Base-by-base conservation (phyloP, 768 basidiomycete genomes). In the Hericium erinaceus region DNA sequence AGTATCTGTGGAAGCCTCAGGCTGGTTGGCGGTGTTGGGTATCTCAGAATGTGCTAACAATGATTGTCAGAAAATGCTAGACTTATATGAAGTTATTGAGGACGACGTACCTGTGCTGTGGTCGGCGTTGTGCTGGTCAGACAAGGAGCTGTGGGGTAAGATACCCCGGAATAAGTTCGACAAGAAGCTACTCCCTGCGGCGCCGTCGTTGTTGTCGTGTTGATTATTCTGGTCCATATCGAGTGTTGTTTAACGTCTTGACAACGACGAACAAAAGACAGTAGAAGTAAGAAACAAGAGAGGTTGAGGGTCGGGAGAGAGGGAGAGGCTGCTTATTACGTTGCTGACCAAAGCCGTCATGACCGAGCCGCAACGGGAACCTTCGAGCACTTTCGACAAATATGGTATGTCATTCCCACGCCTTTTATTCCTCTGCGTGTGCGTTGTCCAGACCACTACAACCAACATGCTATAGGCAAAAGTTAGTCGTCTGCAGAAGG, bases 121-220 rank as follows among this genome's bases (percentile, higher is more conserved):
- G 33, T 33, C 9, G 8, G 33, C 33, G 9, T 33, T 33, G 33
- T 33, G 6, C 33, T 33, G 33, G 33, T 33, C 33, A 33, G 33
- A 33, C 83, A 24, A 87, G 70, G 58, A 80, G 80, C 53, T 79
- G 76, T 0, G 81, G 77, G 59, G 87, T 87, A 28, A 80, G 69
- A 2, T 85, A 84, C 85, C 85, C 44, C 44, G 44, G 7, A 46
- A 18, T 9, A 46, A 16, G 44, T 46, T 46, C 8, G n/a, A 20
- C 10, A 46, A 46, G 16, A 46, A 46, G 44, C 44, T 20, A 20
- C 44, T 18, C n/a, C 44, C n/a, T 11, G 44, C n/a, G 10, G 7
- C 44, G 7, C 7, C n/a, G 7, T 46, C 18, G 2, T 20, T 20
- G 7, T 46, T 46, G 16, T 46, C 18, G 44, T 46, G 20, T 18